These are phyloP conservation scores for Marasmius fiardii DNA, from an alignment of 1,284 basidiomycete species.

Conservation along the genomic window DNA sequence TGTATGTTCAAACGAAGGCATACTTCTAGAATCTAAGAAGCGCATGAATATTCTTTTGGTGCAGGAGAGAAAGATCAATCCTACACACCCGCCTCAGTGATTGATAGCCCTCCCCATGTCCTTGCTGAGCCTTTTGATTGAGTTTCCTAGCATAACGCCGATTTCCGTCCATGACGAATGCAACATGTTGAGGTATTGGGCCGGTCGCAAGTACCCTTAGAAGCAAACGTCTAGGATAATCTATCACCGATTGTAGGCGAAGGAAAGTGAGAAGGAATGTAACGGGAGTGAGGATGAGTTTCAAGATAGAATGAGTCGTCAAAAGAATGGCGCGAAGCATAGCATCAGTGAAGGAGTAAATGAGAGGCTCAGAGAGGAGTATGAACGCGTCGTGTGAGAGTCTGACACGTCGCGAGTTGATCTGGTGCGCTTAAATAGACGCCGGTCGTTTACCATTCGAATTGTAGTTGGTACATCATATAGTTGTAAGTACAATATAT, in stretches of 20 bases:
- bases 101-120: constrained; percentile 86
- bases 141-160: constrained; percentile 82
- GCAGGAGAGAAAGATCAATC: background rate
- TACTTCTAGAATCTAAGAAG: constrained; percentile 71
- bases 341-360: background rate
- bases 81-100: constrained; percentile 72
- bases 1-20: constrained; percentile 75
- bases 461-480: too few species aligned
- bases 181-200: constrained; percentile 89
- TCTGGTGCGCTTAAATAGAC: too few species aligned
- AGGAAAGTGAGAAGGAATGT: background rate
- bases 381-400: too few species aligned
- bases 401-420: background rate
- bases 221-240: constrained; percentile 6
- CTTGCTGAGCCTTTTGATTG: constrained; percentile 64
- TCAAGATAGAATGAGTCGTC: background rate
- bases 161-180: constrained; percentile 99
- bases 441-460: background rate
- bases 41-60: background rate
- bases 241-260: background rate
- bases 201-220: constrained; percentile 36
- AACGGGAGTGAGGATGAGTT: background rate
- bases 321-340: constrained; percentile 1
- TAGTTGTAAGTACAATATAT: too few species aligned
- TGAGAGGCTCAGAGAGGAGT: too few species aligned